Evolutionary conservation across 2,329 filamentous ascomycete species (phyloP).

Genomic region (Lanzia echinophila): DNA sequence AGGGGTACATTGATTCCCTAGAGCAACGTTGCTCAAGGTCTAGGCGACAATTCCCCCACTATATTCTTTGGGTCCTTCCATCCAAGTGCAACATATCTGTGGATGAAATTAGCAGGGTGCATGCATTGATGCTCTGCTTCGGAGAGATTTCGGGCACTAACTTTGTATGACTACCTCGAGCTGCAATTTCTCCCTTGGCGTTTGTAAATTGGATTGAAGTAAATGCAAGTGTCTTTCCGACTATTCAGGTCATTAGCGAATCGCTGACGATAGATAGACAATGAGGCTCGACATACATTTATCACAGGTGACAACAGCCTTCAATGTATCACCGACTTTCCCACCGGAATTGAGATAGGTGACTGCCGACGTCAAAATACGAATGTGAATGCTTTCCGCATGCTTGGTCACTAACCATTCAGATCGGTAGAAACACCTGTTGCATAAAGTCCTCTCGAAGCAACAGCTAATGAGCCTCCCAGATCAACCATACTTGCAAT

Average conservation of each 20-base stretch:
- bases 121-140: background rate
- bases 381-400: background rate
- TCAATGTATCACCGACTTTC: conserved; percentile 48
- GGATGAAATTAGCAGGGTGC: background rate
- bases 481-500: conserved; percentile 69
- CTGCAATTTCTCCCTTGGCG: conserved; percentile 50
- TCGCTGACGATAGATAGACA: background rate
- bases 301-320: conserved; percentile 51
- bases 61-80: conserved; percentile 32
- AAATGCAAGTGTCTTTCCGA: conserved; percentile 58
- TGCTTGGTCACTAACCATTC: conserved; percentile 40
- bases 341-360: conserved; percentile 56
- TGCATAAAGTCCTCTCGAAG: conserved; percentile 54
- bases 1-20: background rate
- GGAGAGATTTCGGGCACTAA: conserved; percentile 27
- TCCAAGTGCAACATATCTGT: conserved; percentile 31
- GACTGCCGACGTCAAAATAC: conserved; percentile 36
- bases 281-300: conserved; percentile 41
- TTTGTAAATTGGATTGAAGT: conserved; percentile 55
- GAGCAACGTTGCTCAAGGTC: background rate
- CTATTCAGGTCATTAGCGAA: conserved; percentile 30
- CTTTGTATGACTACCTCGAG: conserved; percentile 62
- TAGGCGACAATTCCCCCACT: conserved; percentile 28
- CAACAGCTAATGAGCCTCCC: conserved; percentile 58
- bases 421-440: conserved; percentile 61